These are phyloP conservation scores for Tricholoma saponaceum DNA, from an alignment of 768 basidiomycete genomes.

Conservation along the genomic window DNA sequence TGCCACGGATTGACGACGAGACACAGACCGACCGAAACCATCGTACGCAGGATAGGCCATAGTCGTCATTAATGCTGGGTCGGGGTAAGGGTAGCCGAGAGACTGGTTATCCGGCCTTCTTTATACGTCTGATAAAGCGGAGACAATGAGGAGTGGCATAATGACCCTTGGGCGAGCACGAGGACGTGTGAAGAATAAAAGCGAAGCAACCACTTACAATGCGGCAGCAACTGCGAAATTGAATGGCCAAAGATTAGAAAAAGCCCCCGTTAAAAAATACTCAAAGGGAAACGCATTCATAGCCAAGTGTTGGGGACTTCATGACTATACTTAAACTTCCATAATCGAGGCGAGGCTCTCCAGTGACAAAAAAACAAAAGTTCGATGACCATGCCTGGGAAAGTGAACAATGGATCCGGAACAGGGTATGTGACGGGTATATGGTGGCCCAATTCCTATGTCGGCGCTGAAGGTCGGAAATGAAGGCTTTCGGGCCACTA, in stretches of 20 bases:
- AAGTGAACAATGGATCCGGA: neutral
- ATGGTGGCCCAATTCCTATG: neutral
- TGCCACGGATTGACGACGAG: constrained; percentile 37
- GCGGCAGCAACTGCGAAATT: constrained; percentile 5
- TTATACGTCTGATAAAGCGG: constrained; percentile 14
- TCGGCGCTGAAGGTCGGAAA: constrained; percentile 8
- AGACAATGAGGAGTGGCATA: constrained; percentile 12
- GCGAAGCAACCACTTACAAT: constrained; percentile 5
- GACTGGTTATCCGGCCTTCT: neutral
- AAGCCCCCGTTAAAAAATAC: neutral
- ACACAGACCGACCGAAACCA: constrained; percentile 24
- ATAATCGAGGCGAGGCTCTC: neutral
- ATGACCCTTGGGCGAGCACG: constrained; percentile 11
- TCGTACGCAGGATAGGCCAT: constrained; percentile 24
- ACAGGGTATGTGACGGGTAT: neutral
- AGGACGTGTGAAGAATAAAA: constrained; percentile 10
- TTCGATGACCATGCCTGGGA: neutral
- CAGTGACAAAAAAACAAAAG: neutral
- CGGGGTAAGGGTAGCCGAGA: constrained; percentile 2
- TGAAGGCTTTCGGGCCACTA: constrained; percentile 10
- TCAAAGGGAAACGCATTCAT: neutral
- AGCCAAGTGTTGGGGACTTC: neutral
- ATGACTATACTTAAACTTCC: neutral
- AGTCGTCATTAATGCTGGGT: neutral
- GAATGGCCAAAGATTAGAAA: constrained; percentile 8